Base-by-base conservation (phyloP, 805 yeast genomes). In the Yarrowia deformans region DNA sequence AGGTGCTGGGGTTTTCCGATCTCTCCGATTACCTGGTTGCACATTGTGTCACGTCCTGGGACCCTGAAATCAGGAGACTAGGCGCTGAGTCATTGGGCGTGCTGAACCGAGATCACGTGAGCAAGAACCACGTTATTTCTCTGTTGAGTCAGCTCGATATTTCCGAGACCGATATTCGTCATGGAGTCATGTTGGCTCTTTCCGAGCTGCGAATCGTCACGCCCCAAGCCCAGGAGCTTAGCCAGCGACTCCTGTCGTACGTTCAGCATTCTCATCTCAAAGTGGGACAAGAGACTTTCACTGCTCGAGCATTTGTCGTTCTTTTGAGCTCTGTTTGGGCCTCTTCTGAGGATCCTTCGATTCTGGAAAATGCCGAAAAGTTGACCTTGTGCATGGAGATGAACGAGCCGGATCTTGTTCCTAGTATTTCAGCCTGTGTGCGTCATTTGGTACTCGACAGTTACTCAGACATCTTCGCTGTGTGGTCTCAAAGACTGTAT, bases 21-120 rank as follows among this genome's bases (percentile, higher is more conserved):
- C 18, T 80, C 66, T 54, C 76, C 1, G 75, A 74, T 0, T 76
- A 76, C 63, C 72, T 86, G 8, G 34, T 80, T 0, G 66, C 72
- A 0, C 78, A 79, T 23, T 79, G 79, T 10, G 70, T 81, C 23
- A 71, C 72, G 37, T 77, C 81, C 60, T 77, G 80, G 42, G 84
- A 85, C 68, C 79, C 81, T 55, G 83, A 80, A 0, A 70, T 82
- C 0, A 78, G 85, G 43, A 78, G 81, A 39, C 70, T 83, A 18
- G 84, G 85, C 13, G 80, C 85, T 0, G 68, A 71, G 18, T 78
- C 84, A 6, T 71, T 87, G 18, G 74, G 71, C 1, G 39, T 45
- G 34, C 16, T 60, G 42, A 60, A 43, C 42, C 18, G 6, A 8
- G 19, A n/a, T 42, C n/a, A 42, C 18, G 52, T 6, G 42, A 45